Evolutionary conservation across 768 basidiomycete genomes (phyloP).

Genomic region (Boletus sensibilis): DNA sequence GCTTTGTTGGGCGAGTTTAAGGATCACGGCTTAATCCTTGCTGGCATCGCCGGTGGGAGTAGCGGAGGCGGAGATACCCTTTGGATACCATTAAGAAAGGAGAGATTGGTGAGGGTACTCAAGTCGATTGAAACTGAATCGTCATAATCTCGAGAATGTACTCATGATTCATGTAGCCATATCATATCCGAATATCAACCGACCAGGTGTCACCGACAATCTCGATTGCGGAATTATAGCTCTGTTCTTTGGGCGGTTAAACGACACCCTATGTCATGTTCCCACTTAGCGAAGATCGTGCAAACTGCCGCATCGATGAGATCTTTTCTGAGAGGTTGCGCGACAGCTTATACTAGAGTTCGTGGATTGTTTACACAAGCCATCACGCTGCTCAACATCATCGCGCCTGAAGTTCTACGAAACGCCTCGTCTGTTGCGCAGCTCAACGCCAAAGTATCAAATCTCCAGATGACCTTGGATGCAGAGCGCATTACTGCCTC

Average conservation of each 20-base stretch:
- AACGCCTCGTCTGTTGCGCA: constrained; percentile 38
- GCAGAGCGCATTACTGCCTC: too few relatives aligned
- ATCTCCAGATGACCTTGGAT: too few relatives aligned
- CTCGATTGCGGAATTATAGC: background rate
- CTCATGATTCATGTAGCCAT: background rate
- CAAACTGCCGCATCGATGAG: background rate
- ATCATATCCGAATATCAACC: background rate
- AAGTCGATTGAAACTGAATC: constrained; percentile 26
- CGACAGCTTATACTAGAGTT: background rate
- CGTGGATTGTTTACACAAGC: background rate
- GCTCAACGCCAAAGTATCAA: too few relatives aligned
- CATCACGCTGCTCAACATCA: constrained; percentile 9
- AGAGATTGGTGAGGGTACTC: constrained; percentile 57
- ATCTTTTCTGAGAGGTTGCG: background rate
- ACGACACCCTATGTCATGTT: background rate
- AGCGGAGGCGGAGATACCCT: constrained; percentile 56
- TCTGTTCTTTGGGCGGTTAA: background rate
- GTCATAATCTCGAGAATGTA: constrained; percentile 7
- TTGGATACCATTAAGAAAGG: constrained; percentile 87
- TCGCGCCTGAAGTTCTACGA: constrained; percentile 17
- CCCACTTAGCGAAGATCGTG: too few relatives aligned
- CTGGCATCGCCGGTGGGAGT: constrained; percentile 39
- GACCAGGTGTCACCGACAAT: background rate
- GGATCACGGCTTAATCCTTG: constrained; percentile 84
- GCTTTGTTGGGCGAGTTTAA: constrained; percentile 85